Conservation (phyloP, 768 basidiomycete species). For the Russula olivacea region DNA sequence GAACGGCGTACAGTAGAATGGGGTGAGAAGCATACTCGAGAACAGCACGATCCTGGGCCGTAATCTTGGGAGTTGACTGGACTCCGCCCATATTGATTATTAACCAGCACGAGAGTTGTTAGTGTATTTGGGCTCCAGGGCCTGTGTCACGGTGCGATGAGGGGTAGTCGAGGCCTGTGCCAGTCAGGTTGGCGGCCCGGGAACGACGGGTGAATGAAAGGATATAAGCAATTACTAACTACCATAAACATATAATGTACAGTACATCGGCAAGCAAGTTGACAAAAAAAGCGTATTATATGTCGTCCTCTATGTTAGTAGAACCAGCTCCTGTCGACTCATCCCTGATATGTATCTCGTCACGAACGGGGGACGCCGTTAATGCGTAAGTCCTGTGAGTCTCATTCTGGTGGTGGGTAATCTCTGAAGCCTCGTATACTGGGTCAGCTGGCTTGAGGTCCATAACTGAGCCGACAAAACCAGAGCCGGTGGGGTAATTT, state of each 20-base stretch:
- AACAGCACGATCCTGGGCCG: constrained; percentile 88
- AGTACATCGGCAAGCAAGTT: neutral
- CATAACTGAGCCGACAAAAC: neutral
- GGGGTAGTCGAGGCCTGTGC: no score
- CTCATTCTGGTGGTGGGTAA: neutral
- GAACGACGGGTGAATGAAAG: no score
- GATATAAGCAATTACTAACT: no score
- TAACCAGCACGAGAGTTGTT: neutral
- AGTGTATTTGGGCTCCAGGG: neutral
- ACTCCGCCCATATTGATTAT: constrained; percentile 51
- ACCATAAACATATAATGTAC: neutral
- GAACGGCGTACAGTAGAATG: constrained; percentile 16
- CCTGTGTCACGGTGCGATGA: neutral
- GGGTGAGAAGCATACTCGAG: constrained; percentile 65
- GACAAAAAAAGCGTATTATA: neutral
- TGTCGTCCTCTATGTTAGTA: neutral
- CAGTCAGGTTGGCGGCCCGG: neutral
- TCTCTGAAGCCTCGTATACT: neutral
- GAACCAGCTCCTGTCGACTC: neutral
- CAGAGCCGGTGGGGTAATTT: neutral
- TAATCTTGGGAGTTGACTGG: constrained; percentile 82
- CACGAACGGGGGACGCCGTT: neutral
- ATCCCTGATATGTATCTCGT: neutral
- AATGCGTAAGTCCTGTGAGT: neutral
- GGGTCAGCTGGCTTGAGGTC: neutral